Base-by-base conservation (phyloP, 2,329 filamentous ascomycete genomes). In the Ascochyta lentis region DNA sequence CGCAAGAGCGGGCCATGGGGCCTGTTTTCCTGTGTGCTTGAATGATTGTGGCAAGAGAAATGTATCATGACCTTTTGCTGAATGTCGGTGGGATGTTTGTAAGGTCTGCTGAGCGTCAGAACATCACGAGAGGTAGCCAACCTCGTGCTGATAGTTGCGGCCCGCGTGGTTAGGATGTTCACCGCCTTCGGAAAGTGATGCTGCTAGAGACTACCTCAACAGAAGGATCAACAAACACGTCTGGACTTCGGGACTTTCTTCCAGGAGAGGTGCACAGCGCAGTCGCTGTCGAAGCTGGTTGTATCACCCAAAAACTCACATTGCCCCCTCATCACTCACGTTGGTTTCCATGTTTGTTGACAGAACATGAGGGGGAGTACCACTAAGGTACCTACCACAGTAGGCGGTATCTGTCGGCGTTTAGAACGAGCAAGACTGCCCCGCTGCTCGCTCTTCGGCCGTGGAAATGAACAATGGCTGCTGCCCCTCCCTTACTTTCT, bases 401-500 rank as follows among this genome's bases (percentile, higher is more conserved):
- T 45, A 42, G 31, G 26, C 58, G 44, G 54, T 54, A 58, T 60
- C 22, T 46, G 23, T 51, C 49, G 56, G 56, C 51, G 56, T 38
- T 38, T 46, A 26, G 47, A 40, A 52, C 56, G 31, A 55, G 46
- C 47, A 55, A 31, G 13, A 35, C 49, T 29, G 55, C 49, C 50
- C 46, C 55, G 33, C 42, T 58, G 43, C 34, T 49, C 41, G 45
- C 51, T 40, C 59, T 59, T 56, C 56, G 58, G 63, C 61, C 59
- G 60, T 60, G 60, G 58, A 63, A 56, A 31, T 56, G 47, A 33
- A 24, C 47, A 47, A 50, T 24, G 42, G 38, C 19, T 44, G 60
- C 55, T 65, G 65, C 58, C 61, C 61, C 63, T 68, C 65, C 54
- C 61, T 56, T 56, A 54, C 46, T 44, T 56, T 53, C 47, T 57